Conservation (phyloP, 768 basidiomycete species). For the Gymnopilus junonius region DNA sequence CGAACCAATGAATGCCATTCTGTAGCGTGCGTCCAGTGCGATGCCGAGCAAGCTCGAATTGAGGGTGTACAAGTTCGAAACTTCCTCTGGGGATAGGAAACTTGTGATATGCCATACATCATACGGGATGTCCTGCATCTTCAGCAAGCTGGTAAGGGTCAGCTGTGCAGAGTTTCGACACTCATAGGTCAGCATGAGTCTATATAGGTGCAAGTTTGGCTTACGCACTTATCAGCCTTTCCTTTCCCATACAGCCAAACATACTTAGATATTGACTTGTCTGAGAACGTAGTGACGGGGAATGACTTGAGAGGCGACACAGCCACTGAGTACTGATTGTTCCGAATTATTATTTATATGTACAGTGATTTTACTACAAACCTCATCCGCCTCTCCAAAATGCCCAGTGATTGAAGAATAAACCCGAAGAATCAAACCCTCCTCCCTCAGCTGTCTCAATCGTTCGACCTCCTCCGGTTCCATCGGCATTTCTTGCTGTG, state of each 20-base stretch:
- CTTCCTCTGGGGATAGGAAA: conserved; percentile 13
- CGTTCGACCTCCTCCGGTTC: conserved; percentile 16
- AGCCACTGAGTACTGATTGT: background rate
- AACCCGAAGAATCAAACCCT: conserved; percentile 19
- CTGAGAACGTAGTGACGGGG: background rate
- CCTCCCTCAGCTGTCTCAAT: conserved; percentile 12
- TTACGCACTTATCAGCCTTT: background rate
- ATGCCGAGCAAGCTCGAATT: conserved; percentile 22
- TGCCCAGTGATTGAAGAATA: conserved; percentile 19
- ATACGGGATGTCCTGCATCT: conserved; percentile 20
- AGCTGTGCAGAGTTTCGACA: background rate
- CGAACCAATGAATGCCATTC: conserved; percentile 8
- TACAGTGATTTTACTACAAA: background rate
- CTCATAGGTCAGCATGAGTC: background rate
- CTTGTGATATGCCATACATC: conserved; percentile 23
- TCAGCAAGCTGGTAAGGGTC: background rate
- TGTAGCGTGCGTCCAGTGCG: conserved; percentile 26
- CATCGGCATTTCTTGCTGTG: conserved; percentile 14
- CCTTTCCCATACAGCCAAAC: background rate
- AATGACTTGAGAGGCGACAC: background rate
- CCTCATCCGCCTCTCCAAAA: conserved; percentile 17
- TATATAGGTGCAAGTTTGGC: background rate
- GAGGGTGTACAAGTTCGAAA: conserved; percentile 10
- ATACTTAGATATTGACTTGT: background rate
- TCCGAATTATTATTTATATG: too few species aligned